Percentiles rank a stretch among this genome's conserved stretches.
Evolutionary conservation across 108 stramenopile species (phyloP).

Genomic region (Seminavis robusta): DNA sequence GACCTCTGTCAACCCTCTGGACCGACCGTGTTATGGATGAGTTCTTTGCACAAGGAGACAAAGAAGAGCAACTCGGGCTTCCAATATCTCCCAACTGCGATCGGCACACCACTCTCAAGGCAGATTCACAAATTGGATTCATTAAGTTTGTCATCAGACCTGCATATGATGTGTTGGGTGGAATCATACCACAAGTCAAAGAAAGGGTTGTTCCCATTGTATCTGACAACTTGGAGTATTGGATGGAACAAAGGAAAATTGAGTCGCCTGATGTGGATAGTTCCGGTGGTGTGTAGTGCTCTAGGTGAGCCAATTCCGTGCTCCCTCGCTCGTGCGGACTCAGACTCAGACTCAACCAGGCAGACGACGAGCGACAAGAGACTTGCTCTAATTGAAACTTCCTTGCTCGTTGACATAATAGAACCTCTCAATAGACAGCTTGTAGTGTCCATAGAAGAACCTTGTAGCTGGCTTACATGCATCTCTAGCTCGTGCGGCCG

Average conservation of each 20-base stretch:
- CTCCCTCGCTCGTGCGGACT: no score
- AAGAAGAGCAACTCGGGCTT: slow-evolving; percentile 26
- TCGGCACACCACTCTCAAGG: slow-evolving; percentile 33
- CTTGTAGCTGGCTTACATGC: no score
- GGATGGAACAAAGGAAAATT: slow-evolving; percentile 32
- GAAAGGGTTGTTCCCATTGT: slow-evolving; percentile 21
- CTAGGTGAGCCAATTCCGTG: no score
- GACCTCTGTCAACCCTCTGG: slow-evolving; percentile 35
- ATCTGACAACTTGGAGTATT: slow-evolving; percentile 31
- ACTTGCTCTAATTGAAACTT: no score
- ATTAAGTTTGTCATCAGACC: slow-evolving; percentile 65
- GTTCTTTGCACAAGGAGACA: slow-evolving; percentile 70
- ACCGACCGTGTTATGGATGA: slow-evolving; percentile 46
- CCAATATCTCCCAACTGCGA: slow-evolving; percentile 49
- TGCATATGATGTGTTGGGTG: slow-evolving; percentile 21
- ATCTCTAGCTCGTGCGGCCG: no score
- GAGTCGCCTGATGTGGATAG: no score
- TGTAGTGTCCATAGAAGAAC: no score
- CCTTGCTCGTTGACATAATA: no score
- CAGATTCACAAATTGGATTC: slow-evolving; percentile 51
- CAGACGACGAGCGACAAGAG: no score
- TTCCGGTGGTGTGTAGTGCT: no score
- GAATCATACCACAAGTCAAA: slow-evolving; percentile 22
- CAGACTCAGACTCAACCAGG: no score
- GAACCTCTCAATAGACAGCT: no score